Evolutionary conservation across 2,329 filamentous ascomycete species (phyloP), one percentile per base, ranked within the genome.

Genomic region (Byssothecium circinans): DNA sequence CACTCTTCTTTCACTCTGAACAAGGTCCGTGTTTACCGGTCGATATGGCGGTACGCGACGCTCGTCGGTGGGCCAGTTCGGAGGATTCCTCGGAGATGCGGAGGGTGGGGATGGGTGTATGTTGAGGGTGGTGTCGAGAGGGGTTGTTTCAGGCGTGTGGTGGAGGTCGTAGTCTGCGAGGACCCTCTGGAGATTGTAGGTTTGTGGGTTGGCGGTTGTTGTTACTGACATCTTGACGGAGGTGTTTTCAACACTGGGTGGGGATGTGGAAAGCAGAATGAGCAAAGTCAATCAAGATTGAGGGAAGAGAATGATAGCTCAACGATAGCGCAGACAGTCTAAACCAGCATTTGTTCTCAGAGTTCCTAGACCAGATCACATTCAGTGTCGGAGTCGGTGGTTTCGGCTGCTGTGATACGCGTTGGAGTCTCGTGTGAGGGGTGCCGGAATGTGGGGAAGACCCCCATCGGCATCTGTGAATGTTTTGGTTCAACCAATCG

Each of bases 131-230:
- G 43, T 47, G 35, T 68, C 60, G 49, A 57, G 47, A 4, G 67
- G 60, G 8, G 50, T 51, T n/a, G 39, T 40, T n/a, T 49, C 44
- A 18, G 33, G 33, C 5, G 73, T 71, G 51, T 78, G 72, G 48
- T 75, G 73, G 35, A 79, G 65, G 25, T 76, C 72, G 61, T 79
- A 78, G 60, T 79, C 75, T 45, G 66, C 65, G 18, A 79, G 70
- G 18, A 68, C 50, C 15, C 69, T 59, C 12, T 61, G 61, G 14
- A 73, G 57, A n/a, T 64, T 61, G 47, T 71, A 70, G 49, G 64
- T 65, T 32, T 61, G 56, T 14, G 70, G 63, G 57, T 73, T 75
- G 47, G 66, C 61, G 23, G 73, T 74, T 23, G 73, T 75, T n/a
- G 73, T 76, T 38, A 72, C 70, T 3, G 74, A 75, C 74, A 75